These are phyloP conservation scores for Pittosporum tobira DNA, from an alignment of 129 eudicot genomes.

Conservation along the genomic window DNA sequence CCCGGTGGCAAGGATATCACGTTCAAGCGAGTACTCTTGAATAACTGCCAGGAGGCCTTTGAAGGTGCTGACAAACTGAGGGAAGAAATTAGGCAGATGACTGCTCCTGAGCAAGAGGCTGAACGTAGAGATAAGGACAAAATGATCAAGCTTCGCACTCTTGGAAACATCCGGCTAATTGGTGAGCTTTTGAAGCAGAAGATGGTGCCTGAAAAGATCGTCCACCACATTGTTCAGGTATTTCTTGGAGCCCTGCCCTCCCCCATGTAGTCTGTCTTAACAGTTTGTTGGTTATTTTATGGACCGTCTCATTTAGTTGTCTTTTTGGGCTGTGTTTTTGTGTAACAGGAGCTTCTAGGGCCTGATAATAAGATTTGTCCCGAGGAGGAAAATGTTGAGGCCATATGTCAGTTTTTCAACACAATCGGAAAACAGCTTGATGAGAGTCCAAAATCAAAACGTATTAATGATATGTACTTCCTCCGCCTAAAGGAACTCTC, in stretches of 20 bases:
- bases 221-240: constrained; percentile 98
- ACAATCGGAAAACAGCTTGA: constrained; percentile 92
- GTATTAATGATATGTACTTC: constrained; percentile 67
- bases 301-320: not conserved
- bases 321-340: not conserved
- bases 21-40: constrained; percentile 75
- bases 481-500: constrained; percentile 60
- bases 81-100: constrained; percentile 75
- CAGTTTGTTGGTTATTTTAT: no score
- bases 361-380: constrained; percentile 60
- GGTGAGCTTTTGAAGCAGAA: constrained; percentile 98
- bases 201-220: constrained; percentile 95
- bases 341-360: constrained; percentile 73
- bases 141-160: constrained; percentile 77
- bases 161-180: constrained; percentile 92
- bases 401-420: constrained; percentile 81
- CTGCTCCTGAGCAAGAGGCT: constrained; percentile 72
- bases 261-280: not conserved
- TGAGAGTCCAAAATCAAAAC: constrained; percentile 63
- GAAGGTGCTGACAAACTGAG: constrained; percentile 87
- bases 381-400: constrained; percentile 90
- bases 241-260: not conserved
- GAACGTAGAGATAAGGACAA: constrained; percentile 90
- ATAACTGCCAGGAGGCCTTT: constrained; percentile 95
- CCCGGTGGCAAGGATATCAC: constrained; percentile 80